A percentile compares a stretch with the other conserved stretches of the same genome.
phyloP scores from a whole-genome alignment of 2,329 filamentous ascomycete species.

The Claviceps fusiformis region DNA sequence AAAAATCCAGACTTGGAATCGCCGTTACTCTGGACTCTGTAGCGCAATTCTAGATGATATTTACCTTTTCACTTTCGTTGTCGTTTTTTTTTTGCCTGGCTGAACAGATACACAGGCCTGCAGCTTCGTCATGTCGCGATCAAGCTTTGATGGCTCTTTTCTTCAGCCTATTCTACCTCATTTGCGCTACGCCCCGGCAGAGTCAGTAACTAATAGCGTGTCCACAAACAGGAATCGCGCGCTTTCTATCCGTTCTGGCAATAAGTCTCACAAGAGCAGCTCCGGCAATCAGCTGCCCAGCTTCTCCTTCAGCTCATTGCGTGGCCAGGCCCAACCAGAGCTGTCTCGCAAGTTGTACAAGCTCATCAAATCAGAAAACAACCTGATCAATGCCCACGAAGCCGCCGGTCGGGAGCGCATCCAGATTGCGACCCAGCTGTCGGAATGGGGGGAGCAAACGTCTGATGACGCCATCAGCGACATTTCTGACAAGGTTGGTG shows the following conservation, averaged over 20 bases:
- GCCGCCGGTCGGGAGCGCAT: conserved; percentile 71
- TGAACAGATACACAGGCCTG: not conserved
- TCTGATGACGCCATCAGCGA: conserved; percentile 78
- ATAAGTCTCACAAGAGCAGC: conserved; percentile 32
- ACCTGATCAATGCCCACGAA: conserved; percentile 73
- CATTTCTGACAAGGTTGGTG: conserved; percentile 89
- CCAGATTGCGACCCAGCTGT: conserved; percentile 77
- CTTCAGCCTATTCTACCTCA: conserved; percentile 10
- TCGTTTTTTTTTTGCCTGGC: not conserved
- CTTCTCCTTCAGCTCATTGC: conserved; percentile 78
- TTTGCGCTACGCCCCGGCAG: conserved; percentile 8
- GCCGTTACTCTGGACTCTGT: not conserved
- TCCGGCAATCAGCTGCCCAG: conserved; percentile 37
- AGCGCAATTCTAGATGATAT: not conserved
- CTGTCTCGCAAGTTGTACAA: conserved; percentile 79
- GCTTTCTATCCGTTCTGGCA: conserved; percentile 58
- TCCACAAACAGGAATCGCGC: conserved; percentile 50
- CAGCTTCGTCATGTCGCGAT: conserved; percentile 17
- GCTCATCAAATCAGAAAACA: conserved; percentile 91
- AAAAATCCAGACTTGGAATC: not conserved
- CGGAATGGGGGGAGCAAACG: conserved; percentile 91
- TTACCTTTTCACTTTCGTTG: not conserved
- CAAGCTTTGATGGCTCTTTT: conserved; percentile 17
- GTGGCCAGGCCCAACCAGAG: conserved; percentile 73
- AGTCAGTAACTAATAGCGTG: conserved; percentile 15